Evolutionary conservation across 225 moss, liverwort and hornwort genomes (phyloP).

Genomic region (Marchantia polymorpha): DNA sequence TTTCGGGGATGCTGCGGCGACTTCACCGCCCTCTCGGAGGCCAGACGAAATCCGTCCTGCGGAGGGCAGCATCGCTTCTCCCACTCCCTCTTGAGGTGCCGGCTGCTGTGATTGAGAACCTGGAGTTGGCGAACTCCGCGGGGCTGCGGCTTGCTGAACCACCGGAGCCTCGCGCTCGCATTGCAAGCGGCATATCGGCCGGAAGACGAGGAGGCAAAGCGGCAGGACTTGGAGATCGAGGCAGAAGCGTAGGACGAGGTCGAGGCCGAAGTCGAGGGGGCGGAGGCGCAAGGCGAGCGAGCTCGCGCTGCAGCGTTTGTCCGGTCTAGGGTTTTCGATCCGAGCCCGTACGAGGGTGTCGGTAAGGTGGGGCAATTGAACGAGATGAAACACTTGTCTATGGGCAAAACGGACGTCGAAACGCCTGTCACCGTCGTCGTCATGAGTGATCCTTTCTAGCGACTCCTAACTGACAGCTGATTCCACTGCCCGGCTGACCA

Average conservation of each 20-base stretch:
- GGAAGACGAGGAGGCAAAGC: too few relatives aligned
- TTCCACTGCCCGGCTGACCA: not conserved
- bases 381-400: not conserved
- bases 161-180: not conserved
- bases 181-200: not conserved
- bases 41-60: constrained; percentile 48
- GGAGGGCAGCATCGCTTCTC: constrained; percentile 39
- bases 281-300: too few relatives aligned
- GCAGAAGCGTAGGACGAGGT: not conserved
- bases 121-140: not conserved
- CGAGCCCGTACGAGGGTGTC: constrained; percentile 1
- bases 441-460: not conserved
- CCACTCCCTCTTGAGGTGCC: constrained; percentile 37
- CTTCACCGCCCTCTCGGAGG: constrained; percentile 27
- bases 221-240: not conserved
- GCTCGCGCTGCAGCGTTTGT: too few relatives aligned
- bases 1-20: constrained; percentile 30
- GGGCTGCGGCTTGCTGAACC: not conserved
- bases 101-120: constrained; percentile 1
- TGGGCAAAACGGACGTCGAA: not conserved
- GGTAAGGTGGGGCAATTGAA: not conserved
- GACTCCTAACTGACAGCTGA: constrained; percentile 3
- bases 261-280: not conserved
- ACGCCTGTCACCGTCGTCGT: constrained; percentile 10
- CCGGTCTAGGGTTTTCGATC: constrained; percentile 15